A percentile compares a stretch with the other conserved stretches of the same genome.
phyloP scores from a whole-genome alignment of 768 basidiomycete genomes.

The Ramaria sp. region DNA sequence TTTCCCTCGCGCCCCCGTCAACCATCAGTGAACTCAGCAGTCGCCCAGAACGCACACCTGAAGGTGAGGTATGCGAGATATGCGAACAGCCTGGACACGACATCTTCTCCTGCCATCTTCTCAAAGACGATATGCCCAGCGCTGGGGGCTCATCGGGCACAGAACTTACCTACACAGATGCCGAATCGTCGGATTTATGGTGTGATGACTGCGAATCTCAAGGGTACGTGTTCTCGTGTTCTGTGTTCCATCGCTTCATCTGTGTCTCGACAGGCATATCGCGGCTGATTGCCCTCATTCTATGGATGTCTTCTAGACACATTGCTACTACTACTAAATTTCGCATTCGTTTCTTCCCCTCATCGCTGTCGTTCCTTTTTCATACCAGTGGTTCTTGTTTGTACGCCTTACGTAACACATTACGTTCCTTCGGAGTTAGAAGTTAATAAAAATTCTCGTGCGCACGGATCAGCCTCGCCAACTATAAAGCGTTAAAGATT shows the following conservation, averaged over 20 bases:
- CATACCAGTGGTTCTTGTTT: background rate
- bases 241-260: background rate
- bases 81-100: constrained; percentile 82
- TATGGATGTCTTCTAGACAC: constrained; percentile 64
- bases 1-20: background rate
- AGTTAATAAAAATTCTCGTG: background rate
- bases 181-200: constrained; percentile 31
- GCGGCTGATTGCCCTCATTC: constrained; percentile 78
- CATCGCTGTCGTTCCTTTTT: background rate
- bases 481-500: background rate
- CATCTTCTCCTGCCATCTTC: constrained; percentile 71
- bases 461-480: background rate
- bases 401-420: constrained; percentile 1
- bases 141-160: constrained; percentile 10
- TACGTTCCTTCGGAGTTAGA: background rate
- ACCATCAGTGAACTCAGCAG: background rate
- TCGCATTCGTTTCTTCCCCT: background rate
- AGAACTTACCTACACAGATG: constrained; percentile 7
- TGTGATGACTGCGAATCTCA: constrained; percentile 81
- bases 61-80: constrained; percentile 65
- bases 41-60: background rate
- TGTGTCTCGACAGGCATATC: constrained; percentile 29
- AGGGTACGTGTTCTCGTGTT: constrained; percentile 24
- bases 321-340: background rate
- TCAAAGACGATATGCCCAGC: constrained; percentile 42